Percentiles rank a stretch among this genome's conserved stretches.
phyloP scores from a whole-genome alignment of 2,329 filamentous ascomycete genomes.

The Hypoxylon sp. region DNA sequence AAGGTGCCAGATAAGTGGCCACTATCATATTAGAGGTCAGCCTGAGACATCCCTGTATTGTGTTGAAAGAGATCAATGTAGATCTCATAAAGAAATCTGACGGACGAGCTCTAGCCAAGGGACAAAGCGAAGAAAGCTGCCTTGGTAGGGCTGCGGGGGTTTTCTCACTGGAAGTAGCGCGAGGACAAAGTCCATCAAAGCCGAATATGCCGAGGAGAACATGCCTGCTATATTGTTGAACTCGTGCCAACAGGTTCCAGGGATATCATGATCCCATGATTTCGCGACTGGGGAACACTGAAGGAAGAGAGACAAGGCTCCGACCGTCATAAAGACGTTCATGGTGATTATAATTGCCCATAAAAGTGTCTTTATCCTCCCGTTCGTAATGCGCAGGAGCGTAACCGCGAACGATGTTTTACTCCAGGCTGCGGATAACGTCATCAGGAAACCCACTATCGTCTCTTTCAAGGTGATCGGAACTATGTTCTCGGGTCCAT shows the following conservation, averaged over 20 bases:
- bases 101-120: not conserved
- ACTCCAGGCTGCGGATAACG: conserved; percentile 21
- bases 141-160: not conserved
- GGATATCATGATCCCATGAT: conserved; percentile 21
- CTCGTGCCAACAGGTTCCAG: conserved; percentile 16
- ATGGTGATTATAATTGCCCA: conserved; percentile 26
- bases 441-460: conserved; percentile 29
- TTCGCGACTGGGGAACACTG: conserved; percentile 18
- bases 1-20: conserved; percentile 27
- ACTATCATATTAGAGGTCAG: conserved; percentile 6
- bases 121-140: not conserved
- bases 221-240: conserved; percentile 21
- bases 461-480: conserved; percentile 18
- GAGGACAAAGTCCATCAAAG: conserved; percentile 30
- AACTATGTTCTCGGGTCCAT: conserved; percentile 8
- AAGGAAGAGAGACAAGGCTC: conserved; percentile 24
- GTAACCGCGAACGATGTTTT: conserved; percentile 30
- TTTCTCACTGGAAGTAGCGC: conserved; percentile 24
- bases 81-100: not conserved
- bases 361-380: conserved; percentile 9
- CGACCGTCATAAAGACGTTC: conserved; percentile 21
- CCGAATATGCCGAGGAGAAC: conserved; percentile 26
- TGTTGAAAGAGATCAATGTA: not conserved
- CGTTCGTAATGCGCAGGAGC: conserved; percentile 15
- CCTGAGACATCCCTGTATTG: not conserved